These are phyloP conservation scores for Nothophaeocryptopus gaeumannii DNA, from an alignment of 2,329 filamentous ascomycete species.

Conservation along the genomic window DNA sequence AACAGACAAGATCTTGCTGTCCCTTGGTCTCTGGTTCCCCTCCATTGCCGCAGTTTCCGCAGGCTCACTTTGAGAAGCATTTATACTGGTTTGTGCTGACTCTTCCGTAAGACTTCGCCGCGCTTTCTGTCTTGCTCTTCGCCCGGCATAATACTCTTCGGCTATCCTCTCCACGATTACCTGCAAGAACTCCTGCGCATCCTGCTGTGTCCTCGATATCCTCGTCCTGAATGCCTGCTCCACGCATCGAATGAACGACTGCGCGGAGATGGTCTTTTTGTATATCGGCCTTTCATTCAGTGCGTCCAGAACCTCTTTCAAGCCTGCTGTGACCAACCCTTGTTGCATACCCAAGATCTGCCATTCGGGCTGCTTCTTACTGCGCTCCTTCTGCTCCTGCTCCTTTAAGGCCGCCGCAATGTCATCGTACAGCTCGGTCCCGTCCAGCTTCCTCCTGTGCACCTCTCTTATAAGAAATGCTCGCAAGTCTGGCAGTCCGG, in stretches of 20 bases:
- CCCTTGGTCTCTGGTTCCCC: slow-evolving; percentile 8
- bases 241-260: slow-evolving; percentile 76
- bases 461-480: slow-evolving; percentile 90
- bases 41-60: not conserved
- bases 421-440: slow-evolving; percentile 69
- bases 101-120: slow-evolving; percentile 23
- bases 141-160: slow-evolving; percentile 88
- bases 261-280: slow-evolving; percentile 87
- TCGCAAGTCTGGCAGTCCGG: slow-evolving; percentile 83
- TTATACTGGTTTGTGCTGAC: not conserved
- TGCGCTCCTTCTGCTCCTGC: slow-evolving; percentile 56
- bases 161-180: slow-evolving; percentile 87
- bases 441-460: slow-evolving; percentile 78
- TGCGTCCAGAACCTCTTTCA: slow-evolving; percentile 89
- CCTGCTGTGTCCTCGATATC: slow-evolving; percentile 92
- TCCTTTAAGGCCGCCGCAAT: slow-evolving; percentile 52
- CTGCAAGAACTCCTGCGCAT: slow-evolving; percentile 96
- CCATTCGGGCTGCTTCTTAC: slow-evolving; percentile 40
- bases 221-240: slow-evolving; percentile 84
- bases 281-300: slow-evolving; percentile 92
- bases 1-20: slow-evolving; percentile 18
- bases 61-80: not conserved
- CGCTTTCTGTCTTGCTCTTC: slow-evolving; percentile 65
- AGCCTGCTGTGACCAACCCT: slow-evolving; percentile 76
- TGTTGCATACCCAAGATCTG: slow-evolving; percentile 64